Evolutionary conservation across 768 basidiomycete genomes (phyloP).

Genomic region (Tubosaeta sp.): DNA sequence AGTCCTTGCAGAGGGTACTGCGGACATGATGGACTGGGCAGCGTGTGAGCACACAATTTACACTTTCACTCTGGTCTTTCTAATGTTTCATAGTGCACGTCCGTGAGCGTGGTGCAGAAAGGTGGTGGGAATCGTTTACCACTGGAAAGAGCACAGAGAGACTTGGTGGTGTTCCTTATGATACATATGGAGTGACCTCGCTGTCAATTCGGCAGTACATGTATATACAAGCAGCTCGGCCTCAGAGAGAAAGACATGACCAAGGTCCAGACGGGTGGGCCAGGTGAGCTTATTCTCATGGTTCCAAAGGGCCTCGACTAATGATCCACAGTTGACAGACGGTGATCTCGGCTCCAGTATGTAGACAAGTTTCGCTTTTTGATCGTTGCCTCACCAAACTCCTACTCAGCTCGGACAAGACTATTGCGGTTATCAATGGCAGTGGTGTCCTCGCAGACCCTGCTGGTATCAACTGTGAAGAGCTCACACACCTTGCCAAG

Average conservation of each 20-base stretch:
- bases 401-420: constrained; percentile 91
- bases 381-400: constrained; percentile 53
- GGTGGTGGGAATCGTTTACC: constrained; percentile 99
- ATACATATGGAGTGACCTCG: constrained; percentile 91
- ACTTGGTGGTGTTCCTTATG: constrained; percentile 89
- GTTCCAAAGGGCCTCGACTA: not conserved
- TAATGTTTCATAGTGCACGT: constrained; percentile 62
- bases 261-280: constrained; percentile 96
- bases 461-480: constrained; percentile 77
- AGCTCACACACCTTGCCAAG: constrained; percentile 88
- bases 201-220: constrained; percentile 93
- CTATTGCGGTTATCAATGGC: constrained; percentile 90
- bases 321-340: constrained; percentile 40
- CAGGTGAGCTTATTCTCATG: constrained; percentile 41
- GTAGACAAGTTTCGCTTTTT: constrained; percentile 27
- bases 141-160: constrained; percentile 90
- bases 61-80: not conserved
- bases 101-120: constrained; percentile 78
- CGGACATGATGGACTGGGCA: constrained; percentile 99
- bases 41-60: constrained; percentile 52
- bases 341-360: constrained; percentile 95
- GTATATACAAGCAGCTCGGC: constrained; percentile 88
- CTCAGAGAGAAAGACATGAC: constrained; percentile 93
- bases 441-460: constrained; percentile 94
- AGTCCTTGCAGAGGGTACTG: constrained; percentile 74